Base-by-base conservation (phyloP, 2,329 filamentous ascomycete genomes). In the Verticillium tricorpus region DNA sequence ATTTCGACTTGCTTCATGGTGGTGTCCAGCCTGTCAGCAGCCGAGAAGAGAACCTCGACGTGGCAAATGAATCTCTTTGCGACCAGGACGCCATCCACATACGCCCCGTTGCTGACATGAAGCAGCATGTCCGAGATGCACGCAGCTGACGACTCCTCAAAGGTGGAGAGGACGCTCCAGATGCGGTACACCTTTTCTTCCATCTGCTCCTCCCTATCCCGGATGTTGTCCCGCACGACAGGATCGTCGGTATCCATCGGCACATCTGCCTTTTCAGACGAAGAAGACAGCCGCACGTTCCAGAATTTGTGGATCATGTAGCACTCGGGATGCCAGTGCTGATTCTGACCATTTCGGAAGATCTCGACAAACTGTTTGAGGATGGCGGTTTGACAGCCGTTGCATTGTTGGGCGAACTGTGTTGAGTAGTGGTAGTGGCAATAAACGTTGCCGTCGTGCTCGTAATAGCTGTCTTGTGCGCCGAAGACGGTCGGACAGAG, bases 241-340 rank as follows among this genome's bases (percentile, higher is more conserved):
- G 77, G 73, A 60, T 86, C 82, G 60, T 81, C 78, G 12, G 75
- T 72, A 59, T 82, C 77, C n/a, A 76, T 72, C 22, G 75, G 66
- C 34, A 74, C 76, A 61, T 82, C 77, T 39, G 80, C 71, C 12
- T 76, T 72, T 62, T 87, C 82, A 50, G 83, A 82, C 12, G 85
- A 81, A 31, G 87, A 83, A 12, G 88, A 87, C 40, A 99, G 81
- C 59, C 95, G 89, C 63, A 99, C 95, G 73, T 98, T 99, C 95
- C 95, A 99, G 77, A 98, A 99, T 72, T 99, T 99, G 79, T 99
- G 95, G 65, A 99, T 99, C 95, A 99, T 99, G 77, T 99, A 99
- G 76, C 95, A 99, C 77, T 99, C 95, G 2, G 95, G 95, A 73
- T 99, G 95, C 95, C 95, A 99, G 74, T 99, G 95, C 72, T 99